Percentiles rank a stretch among this genome's conserved stretches.
Evolutionary conservation across 2,329 filamentous ascomycete genomes (phyloP).

Genomic region (Beauveria rudraprayagi): DNA sequence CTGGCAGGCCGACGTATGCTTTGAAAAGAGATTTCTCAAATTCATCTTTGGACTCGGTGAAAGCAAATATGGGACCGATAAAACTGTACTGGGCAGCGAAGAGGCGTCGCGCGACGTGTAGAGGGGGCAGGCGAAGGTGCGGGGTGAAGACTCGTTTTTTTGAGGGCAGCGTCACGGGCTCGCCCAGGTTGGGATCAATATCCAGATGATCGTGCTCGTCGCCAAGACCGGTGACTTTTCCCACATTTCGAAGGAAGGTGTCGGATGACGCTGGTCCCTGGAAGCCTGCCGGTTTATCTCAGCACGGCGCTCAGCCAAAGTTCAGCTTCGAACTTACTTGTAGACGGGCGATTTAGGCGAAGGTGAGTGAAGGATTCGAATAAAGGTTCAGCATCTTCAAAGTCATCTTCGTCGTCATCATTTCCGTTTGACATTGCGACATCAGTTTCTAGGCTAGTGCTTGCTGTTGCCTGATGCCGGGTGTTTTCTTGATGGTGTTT

Average conservation of each 20-base stretch:
- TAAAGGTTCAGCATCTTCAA: constrained; percentile 24
- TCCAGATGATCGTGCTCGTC: constrained; percentile 26
- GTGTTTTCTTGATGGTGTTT: background rate
- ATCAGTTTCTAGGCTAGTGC: background rate
- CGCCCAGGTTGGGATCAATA: constrained; percentile 25
- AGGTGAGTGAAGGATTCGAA: constrained; percentile 29
- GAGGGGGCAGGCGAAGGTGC: constrained; percentile 35
- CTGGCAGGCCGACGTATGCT: constrained; percentile 34
- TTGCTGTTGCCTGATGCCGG: background rate
- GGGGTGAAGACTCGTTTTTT: constrained; percentile 19
- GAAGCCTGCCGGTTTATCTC: constrained; percentile 19
- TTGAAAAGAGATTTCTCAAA: constrained; percentile 38
- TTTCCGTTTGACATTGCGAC: constrained; percentile 11
- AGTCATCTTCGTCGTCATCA: constrained; percentile 22
- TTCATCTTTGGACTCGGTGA: constrained; percentile 34
- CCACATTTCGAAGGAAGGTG: constrained; percentile 29
- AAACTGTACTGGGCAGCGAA: constrained; percentile 46
- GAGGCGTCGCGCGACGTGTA: constrained; percentile 41
- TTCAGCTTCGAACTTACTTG: constrained; percentile 15
- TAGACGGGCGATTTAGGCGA: constrained; percentile 23
- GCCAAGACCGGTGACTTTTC: constrained; percentile 26
- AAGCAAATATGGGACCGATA: constrained; percentile 49
- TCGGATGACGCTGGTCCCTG: constrained; percentile 31
- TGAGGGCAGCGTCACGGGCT: constrained; percentile 26
- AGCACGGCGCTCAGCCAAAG: background rate